Evolutionary conservation across 2,329 filamentous ascomycete species (phyloP), one percentile per base, ranked within the genome.

Genomic region (Monosporascus sp.): DNA sequence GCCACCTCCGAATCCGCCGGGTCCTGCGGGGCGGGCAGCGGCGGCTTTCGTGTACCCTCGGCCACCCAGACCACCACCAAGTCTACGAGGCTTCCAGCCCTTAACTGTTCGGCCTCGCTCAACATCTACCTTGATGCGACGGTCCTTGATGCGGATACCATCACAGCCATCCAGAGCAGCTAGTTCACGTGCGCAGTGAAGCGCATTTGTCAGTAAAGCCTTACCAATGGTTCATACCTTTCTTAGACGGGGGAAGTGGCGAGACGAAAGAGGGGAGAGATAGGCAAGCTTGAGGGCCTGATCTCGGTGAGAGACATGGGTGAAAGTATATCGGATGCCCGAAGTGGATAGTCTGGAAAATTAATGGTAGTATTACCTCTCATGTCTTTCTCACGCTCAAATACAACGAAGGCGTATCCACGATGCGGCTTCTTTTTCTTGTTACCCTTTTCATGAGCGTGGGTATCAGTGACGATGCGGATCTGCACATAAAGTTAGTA

Each of bases 301-400:
- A 70, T 79, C 76, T 81, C 76, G 70, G 71, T 71, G 73, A 70
- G 66, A 69, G 65, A 65, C 65, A 69, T 68, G 69, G 64, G 64
- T 67, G 63, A 61, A 50, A 63, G 62, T 59, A 49, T 52, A 58
- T 55, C 58, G 60, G 60, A 60, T 54, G 56, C 55, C 62, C 56
- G 58, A 55, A 49, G 46, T 53, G 57, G 61, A 61, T 68, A 61
- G 67, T 64, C 66, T 68, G 63, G 63, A 64, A 63, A 67, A 70
- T 68, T 63, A 71, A 69, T 74, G 70, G 70, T 68, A 70, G 72
- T 73, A 76, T 84, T 95, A 97, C 92, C 91, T 91, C 95, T 95
- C 92, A 97, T 97, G 70, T 97, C 94, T 74, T 93, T 92, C 75
- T 97, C 94, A 71, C 90, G 87, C 74, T 97, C 93, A 69, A 93